Conservation (phyloP, 768 basidiomycete genomes). For the Cystobasidium ongulense region DNA sequence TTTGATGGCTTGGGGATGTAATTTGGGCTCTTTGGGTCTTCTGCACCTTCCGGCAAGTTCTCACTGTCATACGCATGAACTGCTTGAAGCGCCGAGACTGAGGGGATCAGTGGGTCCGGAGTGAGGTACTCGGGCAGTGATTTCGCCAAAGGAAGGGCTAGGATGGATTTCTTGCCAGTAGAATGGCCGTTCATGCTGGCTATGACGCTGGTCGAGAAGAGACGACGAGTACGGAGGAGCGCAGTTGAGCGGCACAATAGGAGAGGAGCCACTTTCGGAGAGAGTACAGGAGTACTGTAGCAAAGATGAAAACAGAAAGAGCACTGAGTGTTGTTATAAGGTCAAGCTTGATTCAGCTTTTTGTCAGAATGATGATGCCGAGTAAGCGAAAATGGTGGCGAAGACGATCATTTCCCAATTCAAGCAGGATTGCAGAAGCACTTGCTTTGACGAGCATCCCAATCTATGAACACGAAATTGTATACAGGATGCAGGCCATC, state of each 20-base stretch:
- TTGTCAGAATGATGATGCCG: background rate
- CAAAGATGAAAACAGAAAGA: too few relatives aligned
- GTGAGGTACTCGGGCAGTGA: constrained; percentile 27
- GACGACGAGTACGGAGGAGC: background rate
- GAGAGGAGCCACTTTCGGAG: constrained; percentile 1
- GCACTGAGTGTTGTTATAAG: too few relatives aligned
- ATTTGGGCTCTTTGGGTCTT: background rate
- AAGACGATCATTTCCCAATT: background rate
- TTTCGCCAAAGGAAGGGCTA: constrained; percentile 28
- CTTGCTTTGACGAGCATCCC: too few relatives aligned
- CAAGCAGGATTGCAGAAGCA: background rate
- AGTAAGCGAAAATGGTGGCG: background rate
- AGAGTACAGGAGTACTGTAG: too few relatives aligned
- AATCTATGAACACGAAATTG: background rate
- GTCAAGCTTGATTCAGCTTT: too few relatives aligned
- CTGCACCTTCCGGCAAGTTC: background rate
- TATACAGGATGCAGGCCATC: background rate
- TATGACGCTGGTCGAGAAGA: background rate
- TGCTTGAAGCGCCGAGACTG: background rate
- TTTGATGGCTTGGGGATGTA: constrained; percentile 33
- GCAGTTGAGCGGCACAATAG: constrained; percentile 1
- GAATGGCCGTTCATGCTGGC: background rate
- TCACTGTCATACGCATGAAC: constrained; percentile 23
- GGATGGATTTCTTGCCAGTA: constrained; percentile 24
- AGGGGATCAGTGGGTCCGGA: constrained; percentile 23